Evolutionary conservation across 2,329 filamentous ascomycete genomes (phyloP), one percentile per base, ranked within the genome.

Genomic region (Malbranchea cinnamomea): DNA sequence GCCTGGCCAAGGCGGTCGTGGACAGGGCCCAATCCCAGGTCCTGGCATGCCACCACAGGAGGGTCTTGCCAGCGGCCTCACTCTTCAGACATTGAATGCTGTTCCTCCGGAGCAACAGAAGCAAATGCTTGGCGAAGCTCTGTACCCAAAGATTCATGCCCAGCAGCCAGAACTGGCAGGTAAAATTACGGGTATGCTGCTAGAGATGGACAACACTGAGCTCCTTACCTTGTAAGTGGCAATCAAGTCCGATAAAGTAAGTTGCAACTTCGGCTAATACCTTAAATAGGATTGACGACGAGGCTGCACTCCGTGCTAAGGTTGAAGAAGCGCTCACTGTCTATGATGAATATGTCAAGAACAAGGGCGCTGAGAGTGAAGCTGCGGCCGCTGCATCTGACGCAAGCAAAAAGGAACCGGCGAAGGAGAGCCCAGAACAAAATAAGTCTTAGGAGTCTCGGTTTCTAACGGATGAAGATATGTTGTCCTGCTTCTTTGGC

Each of bases 121-220:
- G 75, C 89, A 98, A 70, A 82, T 95, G 60, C 75, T 98, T 32
- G 89, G 89, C 57, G 89, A 98, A 65, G 77, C 83, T 46, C 79
- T 98, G 47, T 98, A 95, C 71, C 89, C 89, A 53, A 98, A 95
- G 78, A 95, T 98, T 50, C 76, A 85, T 59, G 74, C 73, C 44
- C 77, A 93, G 61, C 89, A 98, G 67, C 80, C 84, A 37, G 85
- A 94, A 49, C 70, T 98, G 50, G 89, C 89, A 39, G 89, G 89
- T 54, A 98, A 98, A 77, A 95, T 98, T 59, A 98, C 89, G 38
- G 89, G 89, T 63, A 98, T 98, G 89, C 78, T 98, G 49, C 64
- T 98, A 48, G 89, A 98, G 72, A 98, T 98, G 89, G 89, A 95
- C 50, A 95, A 95, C 62, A 57, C 68, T 34, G 89, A 98, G 67